Base-by-base conservation (phyloP, 345 rosid species). In the Populus deltoides region DNA sequence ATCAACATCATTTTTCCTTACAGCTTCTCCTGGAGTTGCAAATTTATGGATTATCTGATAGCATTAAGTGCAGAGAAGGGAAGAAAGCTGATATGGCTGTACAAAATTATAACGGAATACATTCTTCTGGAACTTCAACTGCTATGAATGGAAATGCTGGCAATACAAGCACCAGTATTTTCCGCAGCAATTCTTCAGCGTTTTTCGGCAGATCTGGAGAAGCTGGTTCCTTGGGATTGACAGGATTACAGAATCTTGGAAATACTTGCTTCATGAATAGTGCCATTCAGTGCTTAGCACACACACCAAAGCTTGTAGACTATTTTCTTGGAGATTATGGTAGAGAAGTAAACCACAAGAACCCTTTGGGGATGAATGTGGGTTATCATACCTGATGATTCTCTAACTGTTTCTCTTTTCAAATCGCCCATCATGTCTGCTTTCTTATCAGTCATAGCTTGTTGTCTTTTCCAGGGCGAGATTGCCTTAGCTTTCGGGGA, bases 201-300 rank as follows among this genome's bases (percentile, higher is more conserved):
- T 79, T 83, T 75, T 77, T 83, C 78, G 91, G 88, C 82, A 92
- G 84, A 86, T 84, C 93, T 59, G 92, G 94, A 75, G 98, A 96
- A 88, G 92, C 91, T 75, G 99, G 99, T 78, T 91, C 90, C 77
- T 85, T 96, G 86, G 99, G 99, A 76, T 79, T 96, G 88, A 88
- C 97, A 53, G 99, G 98, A 82, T 86, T 96, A 81, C 99, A 93
- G 85, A 96, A 96, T 86, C 94, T 96, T 73, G 99, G 98, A 85
- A 96, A 96, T 83, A 96, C 99, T 76, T 96, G 99, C 83, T 96
- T 96, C 86, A 92, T 96, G 99, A 96, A 96, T 81, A 96, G 99
- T 75, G 86, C 97, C 80, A 88, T 93, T 75, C 99, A 96, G 87
- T 96, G 99, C 94, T 85, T 96, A 85, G 95, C 92, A 5, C 99